Evolutionary conservation across 2,329 filamentous ascomycete species (phyloP).

Genomic region (Volutella citrinella): DNA sequence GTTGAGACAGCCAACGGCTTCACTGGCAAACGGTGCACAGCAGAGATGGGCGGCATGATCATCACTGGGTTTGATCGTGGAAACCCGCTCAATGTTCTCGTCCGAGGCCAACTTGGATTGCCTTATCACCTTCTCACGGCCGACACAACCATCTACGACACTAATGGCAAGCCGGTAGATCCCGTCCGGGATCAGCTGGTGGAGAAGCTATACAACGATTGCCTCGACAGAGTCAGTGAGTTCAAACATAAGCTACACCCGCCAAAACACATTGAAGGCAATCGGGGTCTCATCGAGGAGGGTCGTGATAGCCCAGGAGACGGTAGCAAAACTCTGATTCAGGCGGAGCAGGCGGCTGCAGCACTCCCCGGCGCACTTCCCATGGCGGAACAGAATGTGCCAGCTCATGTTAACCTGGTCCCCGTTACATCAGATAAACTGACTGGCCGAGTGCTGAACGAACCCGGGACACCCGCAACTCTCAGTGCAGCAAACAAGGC

Average conservation of each 20-base stretch:
- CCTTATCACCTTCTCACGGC: conserved; percentile 78
- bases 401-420: conserved; percentile 54
- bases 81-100: conserved; percentile 87
- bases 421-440: conserved; percentile 65
- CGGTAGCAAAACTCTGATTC: conserved; percentile 65
- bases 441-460: conserved; percentile 70
- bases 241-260: conserved; percentile 78
- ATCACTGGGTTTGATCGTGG: conserved; percentile 95
- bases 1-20: conserved; percentile 47
- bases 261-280: conserved; percentile 73
- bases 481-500: conserved; percentile 75
- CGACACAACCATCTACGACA: conserved; percentile 88
- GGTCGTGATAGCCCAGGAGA: conserved; percentile 75
- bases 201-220: conserved; percentile 92
- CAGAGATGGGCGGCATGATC: conserved; percentile 97
- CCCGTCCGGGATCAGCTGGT: conserved; percentile 75
- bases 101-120: conserved; percentile 85
- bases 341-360: conserved; percentile 68
- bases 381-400: conserved; percentile 52
- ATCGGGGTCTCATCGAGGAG: conserved; percentile 75
- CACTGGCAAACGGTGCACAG: conserved; percentile 67
- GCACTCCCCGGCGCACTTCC: conserved; percentile 54
- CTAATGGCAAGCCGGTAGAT: conserved; percentile 74
- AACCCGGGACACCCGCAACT: conserved; percentile 66
- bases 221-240: conserved; percentile 84